These are phyloP conservation scores for Limonium bicolor DNA, from an alignment of 148 eudicot species.

Conservation along the genomic window DNA sequence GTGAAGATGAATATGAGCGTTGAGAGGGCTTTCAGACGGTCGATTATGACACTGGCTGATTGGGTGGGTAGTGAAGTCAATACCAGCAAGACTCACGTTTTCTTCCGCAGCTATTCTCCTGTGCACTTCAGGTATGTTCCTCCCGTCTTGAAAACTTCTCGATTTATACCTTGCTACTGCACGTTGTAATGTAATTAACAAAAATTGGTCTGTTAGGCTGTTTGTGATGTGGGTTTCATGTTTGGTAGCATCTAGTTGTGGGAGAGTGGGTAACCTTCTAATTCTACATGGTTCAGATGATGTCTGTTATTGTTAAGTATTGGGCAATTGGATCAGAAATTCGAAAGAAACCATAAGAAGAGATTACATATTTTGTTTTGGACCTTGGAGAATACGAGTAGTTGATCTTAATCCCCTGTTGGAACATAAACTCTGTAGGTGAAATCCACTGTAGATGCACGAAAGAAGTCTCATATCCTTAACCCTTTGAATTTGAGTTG, in stretches of 20 bases:
- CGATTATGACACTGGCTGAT: conserved; percentile 34
- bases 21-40: conserved; percentile 36
- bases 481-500: neutral
- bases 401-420: no score
- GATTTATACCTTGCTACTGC: neutral
- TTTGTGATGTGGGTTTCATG: neutral
- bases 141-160: neutral
- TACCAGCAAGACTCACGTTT: conserved; percentile 39
- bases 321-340: no score
- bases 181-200: neutral
- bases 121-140: conserved; percentile 62
- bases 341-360: no score
- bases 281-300: neutral
- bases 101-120: conserved; percentile 70
- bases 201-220: neutral
- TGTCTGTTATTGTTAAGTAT: neutral
- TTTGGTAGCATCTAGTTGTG: neutral
- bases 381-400: no score
- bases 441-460: no score
- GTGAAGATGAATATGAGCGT: conserved; percentile 63
- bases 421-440: no score
- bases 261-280: neutral
- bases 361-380: no score
- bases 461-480: no score
- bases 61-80: conserved; percentile 46